Evolutionary conservation across 768 basidiomycete species (phyloP).

Genomic region (Suillus spraguei): DNA sequence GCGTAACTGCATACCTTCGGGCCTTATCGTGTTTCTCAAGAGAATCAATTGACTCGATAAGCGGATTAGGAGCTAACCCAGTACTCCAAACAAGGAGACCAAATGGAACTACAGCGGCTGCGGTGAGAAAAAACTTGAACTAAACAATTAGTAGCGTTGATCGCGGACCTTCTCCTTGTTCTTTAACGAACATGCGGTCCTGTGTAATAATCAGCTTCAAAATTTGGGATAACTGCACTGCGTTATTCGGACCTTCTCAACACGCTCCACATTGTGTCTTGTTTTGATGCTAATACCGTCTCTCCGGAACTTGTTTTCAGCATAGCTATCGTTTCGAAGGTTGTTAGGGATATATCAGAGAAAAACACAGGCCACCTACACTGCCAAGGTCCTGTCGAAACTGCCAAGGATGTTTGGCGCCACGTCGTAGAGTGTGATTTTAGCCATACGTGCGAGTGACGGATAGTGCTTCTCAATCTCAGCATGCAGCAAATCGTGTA

Average conservation of each 20-base stretch:
- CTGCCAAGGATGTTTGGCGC: slow-evolving; percentile 73
- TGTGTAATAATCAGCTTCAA: slow-evolving; percentile 25
- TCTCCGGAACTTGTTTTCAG: slow-evolving; percentile 68
- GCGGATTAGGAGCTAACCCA: slow-evolving; percentile 80
- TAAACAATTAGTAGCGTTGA: slow-evolving; percentile 12
- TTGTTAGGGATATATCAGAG: slow-evolving; percentile 11
- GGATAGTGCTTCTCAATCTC: slow-evolving; percentile 69
- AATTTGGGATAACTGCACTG: not conserved
- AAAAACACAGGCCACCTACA: slow-evolving; percentile 39
- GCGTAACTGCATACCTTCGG: slow-evolving; percentile 42
- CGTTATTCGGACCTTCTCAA: slow-evolving; percentile 50
- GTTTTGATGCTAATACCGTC: slow-evolving; percentile 77
- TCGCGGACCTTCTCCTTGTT: slow-evolving; percentile 64
- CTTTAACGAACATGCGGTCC: slow-evolving; percentile 70
- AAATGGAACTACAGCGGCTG: slow-evolving; percentile 58
- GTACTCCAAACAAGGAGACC: slow-evolving; percentile 90
- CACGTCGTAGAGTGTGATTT: slow-evolving; percentile 83
- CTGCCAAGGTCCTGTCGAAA: slow-evolving; percentile 69
- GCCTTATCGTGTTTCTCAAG: slow-evolving; percentile 65
- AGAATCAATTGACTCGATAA: slow-evolving; percentile 61
- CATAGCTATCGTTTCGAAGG: slow-evolving; percentile 46
- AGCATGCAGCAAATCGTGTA: slow-evolving; percentile 73
- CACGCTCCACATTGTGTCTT: slow-evolving; percentile 71
- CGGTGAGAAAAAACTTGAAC: slow-evolving; percentile 9
- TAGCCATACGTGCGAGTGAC: slow-evolving; percentile 58